These are phyloP conservation scores for Mallotus japonicus DNA, from an alignment of 441 rosid species.

Conservation along the genomic window DNA sequence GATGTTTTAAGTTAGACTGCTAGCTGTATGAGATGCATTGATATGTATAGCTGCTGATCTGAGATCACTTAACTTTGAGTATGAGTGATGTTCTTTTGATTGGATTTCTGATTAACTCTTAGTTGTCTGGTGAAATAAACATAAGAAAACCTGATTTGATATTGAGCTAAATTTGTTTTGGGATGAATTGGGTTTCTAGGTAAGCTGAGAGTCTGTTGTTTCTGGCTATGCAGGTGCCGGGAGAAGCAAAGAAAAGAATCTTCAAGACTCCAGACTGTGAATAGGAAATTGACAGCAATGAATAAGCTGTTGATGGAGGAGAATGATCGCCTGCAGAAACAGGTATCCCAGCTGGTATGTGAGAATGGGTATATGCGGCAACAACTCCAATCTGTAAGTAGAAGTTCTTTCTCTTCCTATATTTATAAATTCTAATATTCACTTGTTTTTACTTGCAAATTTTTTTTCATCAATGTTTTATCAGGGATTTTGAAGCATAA, in stretches of 20 bases:
- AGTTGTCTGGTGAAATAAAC: background rate
- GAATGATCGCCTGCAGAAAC: conserved; percentile 96
- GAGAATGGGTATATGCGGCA: conserved; percentile 93
- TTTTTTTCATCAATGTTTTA: conserved; percentile 7
- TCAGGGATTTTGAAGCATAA: background rate
- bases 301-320: conserved; percentile 98
- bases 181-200: conserved; percentile 3
- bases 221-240: conserved; percentile 69
- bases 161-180: conserved; percentile 4
- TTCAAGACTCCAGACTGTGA: conserved; percentile 89
- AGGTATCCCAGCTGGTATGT: conserved; percentile 93
- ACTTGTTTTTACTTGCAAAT: background rate
- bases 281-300: conserved; percentile 91
- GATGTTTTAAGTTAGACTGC: background rate
- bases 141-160: background rate
- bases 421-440: background rate
- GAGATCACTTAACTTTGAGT: background rate
- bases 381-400: conserved; percentile 69
- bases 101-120: background rate
- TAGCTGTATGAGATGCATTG: background rate
- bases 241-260: conserved; percentile 98
- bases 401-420: conserved; percentile 11
- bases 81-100: background rate
- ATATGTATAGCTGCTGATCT: conserved; percentile 4
- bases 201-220: conserved; percentile 18